Percentiles rank a stretch among this genome's conserved stretches.
These are phyloP conservation scores for Starmera quercuum DNA, from an alignment of 805 yeast species.

Conservation along the genomic window DNA sequence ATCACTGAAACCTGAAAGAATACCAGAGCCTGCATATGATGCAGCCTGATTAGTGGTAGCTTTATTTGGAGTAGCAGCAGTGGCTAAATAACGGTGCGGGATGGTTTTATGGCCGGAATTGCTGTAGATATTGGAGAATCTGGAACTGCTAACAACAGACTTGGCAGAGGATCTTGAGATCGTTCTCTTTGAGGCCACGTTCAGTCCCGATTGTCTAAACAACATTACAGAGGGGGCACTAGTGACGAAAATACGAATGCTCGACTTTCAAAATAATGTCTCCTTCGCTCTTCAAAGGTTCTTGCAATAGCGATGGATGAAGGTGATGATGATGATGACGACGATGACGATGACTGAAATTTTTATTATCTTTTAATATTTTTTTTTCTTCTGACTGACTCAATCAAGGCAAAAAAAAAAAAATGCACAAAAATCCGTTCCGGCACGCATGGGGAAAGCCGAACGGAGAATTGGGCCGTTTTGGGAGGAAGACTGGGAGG, in stretches of 20 bases:
- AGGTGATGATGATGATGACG: too few relatives aligned
- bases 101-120: background rate
- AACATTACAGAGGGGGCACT: constrained; percentile 3
- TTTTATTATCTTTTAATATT: too few relatives aligned
- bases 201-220: constrained; percentile 19
- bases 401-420: too few relatives aligned
- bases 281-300: too few relatives aligned
- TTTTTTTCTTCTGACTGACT: too few relatives aligned
- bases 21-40: constrained; percentile 55
- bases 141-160: constrained; percentile 8
- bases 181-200: constrained; percentile 16
- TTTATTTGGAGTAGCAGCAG: constrained; percentile 12
- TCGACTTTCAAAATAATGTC: constrained; percentile 19
- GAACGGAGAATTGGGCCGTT: too few relatives aligned
- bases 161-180: constrained; percentile 1
- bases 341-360: too few relatives aligned
- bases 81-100: constrained; percentile 9
- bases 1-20: constrained; percentile 47
- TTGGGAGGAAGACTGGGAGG: too few relatives aligned
- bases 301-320: too few relatives aligned
- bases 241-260: constrained; percentile 6
- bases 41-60: constrained; percentile 12
- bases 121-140: background rate
- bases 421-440: too few relatives aligned
- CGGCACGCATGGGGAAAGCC: too few relatives aligned